Evolutionary conservation across 108 stramenopile genomes (phyloP), one percentile per base, ranked within the genome.

Genomic region (Cyclotella atomus): DNA sequence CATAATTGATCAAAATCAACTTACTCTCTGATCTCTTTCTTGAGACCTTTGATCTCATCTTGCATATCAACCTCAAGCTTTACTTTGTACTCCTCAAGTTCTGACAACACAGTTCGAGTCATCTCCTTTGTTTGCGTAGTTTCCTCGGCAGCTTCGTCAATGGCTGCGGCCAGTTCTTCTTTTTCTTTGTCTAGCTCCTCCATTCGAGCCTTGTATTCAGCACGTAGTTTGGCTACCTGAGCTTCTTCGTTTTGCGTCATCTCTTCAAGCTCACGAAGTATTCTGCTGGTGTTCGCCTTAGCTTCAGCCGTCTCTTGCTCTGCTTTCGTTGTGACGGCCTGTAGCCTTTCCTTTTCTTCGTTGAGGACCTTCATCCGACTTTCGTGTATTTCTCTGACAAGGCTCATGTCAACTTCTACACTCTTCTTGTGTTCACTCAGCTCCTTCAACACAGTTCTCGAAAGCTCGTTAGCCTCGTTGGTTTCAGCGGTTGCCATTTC

Each of bases 121-220:
- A 59, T 59, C 2, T 59, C 57, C 33, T 59, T 59, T 14, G 57
- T 59, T 34, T 59, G 30, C 8, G 33, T 59, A 8, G 57, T 59
- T 32, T 59, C 57, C 2, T 59, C 33, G 2, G 57, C 57, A 19
- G 33, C 57, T 32, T 59, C 17, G 10, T 59, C 57, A 2, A 59
- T 59, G 1, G 57, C 57, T 14, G 8, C 15, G 10, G 15, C 30
- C 33, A 59, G 24, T 30, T 59, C 33, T 15, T 33, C 57, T 32
- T 59, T 59, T 9, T 59, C 57, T 15, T 12, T 30, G 30, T 59
- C 29, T 9, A 52, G 23, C 21, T 10, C 20, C 20, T 52, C 21
- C 4, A 52, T 52, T 21, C 21, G n/a, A 2, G 52, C 21, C 2
- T 52, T 23, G 52, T 52, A 52, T 23, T 52, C 52, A 10, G 20